These are phyloP conservation scores for Capronia americana DNA, from an alignment of 2,329 filamentous ascomycete species.

Conservation along the genomic window DNA sequence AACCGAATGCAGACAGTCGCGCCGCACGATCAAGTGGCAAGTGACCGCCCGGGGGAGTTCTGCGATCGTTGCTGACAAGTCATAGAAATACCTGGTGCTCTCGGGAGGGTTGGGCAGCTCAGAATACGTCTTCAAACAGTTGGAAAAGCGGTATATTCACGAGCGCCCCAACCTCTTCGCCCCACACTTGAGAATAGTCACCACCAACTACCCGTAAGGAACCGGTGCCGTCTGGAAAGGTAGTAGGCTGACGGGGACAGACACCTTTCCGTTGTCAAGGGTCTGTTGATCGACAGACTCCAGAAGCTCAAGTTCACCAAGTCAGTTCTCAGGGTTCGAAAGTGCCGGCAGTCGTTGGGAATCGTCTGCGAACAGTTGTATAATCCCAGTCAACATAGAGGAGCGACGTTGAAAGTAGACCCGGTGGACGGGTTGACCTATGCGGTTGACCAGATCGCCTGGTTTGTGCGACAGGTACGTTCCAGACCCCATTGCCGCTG, in stretches of 20 bases:
- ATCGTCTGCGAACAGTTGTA: constrained; percentile 16
- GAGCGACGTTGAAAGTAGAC: constrained; percentile 6
- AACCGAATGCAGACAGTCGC: constrained; percentile 38
- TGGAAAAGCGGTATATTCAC: constrained; percentile 40
- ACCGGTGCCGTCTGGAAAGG: not conserved
- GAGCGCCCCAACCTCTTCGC: constrained; percentile 34
- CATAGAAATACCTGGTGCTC: constrained; percentile 42
- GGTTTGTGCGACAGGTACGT: constrained; percentile 10
- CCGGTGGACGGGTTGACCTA: constrained; percentile 13
- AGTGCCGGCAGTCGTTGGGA: constrained; percentile 22
- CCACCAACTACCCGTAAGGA: constrained; percentile 43
- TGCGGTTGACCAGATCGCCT: constrained; percentile 15
- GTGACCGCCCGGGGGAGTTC: constrained; percentile 2
- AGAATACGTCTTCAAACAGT: constrained; percentile 42
- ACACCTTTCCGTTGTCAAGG: constrained; percentile 46
- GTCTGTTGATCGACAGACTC: constrained; percentile 45
- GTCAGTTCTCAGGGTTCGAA: constrained; percentile 27
- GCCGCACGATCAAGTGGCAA: constrained; percentile 41
- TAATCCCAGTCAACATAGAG: constrained; percentile 2
- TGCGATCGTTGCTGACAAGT: not conserved
- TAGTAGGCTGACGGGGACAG: constrained; percentile 1
- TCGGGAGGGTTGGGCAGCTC: constrained; percentile 47
- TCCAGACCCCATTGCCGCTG: not conserved
- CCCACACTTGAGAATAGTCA: constrained; percentile 41
- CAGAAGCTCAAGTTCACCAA: constrained; percentile 38